Evolutionary conservation across 495 filamentous ascomycete species (phyloP).

Genomic region (Halenospora varia): DNA sequence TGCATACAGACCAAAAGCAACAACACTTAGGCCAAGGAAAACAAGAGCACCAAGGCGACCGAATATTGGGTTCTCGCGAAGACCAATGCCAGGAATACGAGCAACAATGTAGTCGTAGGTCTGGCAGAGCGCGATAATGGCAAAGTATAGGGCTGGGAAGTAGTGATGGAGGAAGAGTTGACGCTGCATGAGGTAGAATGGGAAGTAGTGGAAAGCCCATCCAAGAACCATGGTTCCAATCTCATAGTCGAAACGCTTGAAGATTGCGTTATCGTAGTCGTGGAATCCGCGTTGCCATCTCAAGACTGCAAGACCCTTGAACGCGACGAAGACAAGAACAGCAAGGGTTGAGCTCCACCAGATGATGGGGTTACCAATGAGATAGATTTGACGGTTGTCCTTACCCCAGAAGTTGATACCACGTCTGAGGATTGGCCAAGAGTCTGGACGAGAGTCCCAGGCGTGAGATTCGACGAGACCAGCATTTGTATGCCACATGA

Average conservation of each 20-base stretch:
- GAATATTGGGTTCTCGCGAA: conserved; percentile 67
- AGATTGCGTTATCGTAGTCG: conserved; percentile 75
- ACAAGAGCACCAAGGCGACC: conserved; percentile 64
- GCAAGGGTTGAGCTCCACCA: conserved; percentile 91
- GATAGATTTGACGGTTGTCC: conserved; percentile 89
- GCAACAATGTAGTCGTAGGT: conserved; percentile 77
- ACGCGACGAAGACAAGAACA: conserved; percentile 68
- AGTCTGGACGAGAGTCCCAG: conserved; percentile 93
- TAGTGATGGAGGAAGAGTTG: conserved; percentile 96
- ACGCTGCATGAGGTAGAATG: conserved; percentile 93
- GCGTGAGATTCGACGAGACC: conserved; percentile 94
- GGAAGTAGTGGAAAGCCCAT: conserved; percentile 95
- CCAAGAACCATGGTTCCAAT: conserved; percentile 85
- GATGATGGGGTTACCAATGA: conserved; percentile 91
- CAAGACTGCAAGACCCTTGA: conserved; percentile 85
- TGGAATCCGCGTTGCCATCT: conserved; percentile 90
- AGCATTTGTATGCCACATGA: conserved; percentile 99
- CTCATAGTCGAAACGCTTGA: conserved; percentile 98
- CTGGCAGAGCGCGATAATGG: conserved; percentile 83
- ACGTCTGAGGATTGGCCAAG: conserved; percentile 88
- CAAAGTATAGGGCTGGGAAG: conserved; percentile 93
- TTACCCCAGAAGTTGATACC: conserved; percentile 99
- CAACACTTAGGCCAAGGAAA: conserved; percentile 68
- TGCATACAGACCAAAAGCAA: conserved; percentile 78
- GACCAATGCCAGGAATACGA: conserved; percentile 61